Conservation (phyloP, 2,329 filamentous ascomycete species). For the Rutstroemia sydowiana region DNA sequence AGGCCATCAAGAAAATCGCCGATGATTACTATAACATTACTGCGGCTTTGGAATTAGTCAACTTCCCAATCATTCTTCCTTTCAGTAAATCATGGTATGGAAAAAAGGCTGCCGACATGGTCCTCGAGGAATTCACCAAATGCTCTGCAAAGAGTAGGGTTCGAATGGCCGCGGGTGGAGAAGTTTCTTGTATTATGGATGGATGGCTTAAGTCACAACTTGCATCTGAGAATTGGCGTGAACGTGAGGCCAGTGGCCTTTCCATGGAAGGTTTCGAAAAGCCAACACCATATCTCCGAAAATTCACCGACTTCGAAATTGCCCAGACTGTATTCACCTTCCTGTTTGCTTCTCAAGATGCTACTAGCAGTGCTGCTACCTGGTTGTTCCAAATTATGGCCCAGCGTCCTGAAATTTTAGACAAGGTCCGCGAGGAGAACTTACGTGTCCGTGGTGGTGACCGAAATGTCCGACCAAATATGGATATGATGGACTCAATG, state of each 20-base stretch:
- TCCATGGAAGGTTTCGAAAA: slow-evolving; percentile 65
- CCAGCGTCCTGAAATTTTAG: slow-evolving; percentile 85
- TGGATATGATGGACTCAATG: slow-evolving; percentile 85
- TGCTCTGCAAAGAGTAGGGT: slow-evolving; percentile 92
- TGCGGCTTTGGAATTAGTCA: slow-evolving; percentile 90
- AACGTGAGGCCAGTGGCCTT: slow-evolving; percentile 67
- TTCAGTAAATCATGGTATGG: slow-evolving; percentile 97
- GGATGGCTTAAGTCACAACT: slow-evolving; percentile 87
- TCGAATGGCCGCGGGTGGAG: slow-evolving; percentile 80
- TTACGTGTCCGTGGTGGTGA: slow-evolving; percentile 68
- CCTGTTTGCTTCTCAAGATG: slow-evolving; percentile 94
- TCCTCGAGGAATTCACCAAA: slow-evolving; percentile 79
- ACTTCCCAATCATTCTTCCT: slow-evolving; percentile 93
- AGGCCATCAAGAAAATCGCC: slow-evolving; percentile 85
- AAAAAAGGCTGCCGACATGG: slow-evolving; percentile 91
- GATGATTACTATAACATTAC: slow-evolving; percentile 97
- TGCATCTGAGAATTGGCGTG: slow-evolving; percentile 73
- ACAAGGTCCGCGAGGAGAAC: slow-evolving; percentile 89
- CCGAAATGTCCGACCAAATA: slow-evolving; percentile 58
- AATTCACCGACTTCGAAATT: slow-evolving; percentile 87
- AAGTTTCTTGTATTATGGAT: slow-evolving; percentile 89
- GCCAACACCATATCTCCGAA: slow-evolving; percentile 72
- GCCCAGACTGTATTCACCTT: slow-evolving; percentile 92
- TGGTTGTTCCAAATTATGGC: slow-evolving; percentile 95
- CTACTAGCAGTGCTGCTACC: slow-evolving; percentile 85